Evolutionary conservation across 2,329 filamentous ascomycete genomes (phyloP), one percentile per base, ranked within the genome.

Genomic region (Zasmidium citrigriseum): DNA sequence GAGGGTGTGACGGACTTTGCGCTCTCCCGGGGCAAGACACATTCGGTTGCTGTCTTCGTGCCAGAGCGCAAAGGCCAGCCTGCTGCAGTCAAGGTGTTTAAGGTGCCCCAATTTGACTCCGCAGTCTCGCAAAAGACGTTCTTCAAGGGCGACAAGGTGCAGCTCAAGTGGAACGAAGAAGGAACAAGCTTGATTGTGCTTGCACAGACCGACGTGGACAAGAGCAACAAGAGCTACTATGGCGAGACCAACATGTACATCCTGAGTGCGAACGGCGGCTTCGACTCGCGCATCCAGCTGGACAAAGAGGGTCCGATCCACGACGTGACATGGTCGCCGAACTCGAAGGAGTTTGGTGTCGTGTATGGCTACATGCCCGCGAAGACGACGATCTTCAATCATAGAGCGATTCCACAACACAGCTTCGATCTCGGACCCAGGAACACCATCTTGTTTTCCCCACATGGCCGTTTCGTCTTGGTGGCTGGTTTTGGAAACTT

Each of bases 351-450:
- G 76, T 99, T 99, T 71, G 93, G 92, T 72, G 95, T 99, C 27
- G 88, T 97, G 16, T 99, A 99, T 73, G 95, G 95, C 61, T 98
- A 91, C 77, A 98, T 97, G 92, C 95, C 95, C n/a, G 91, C 95
- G 56, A 98, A 98, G 83, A 95, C 93, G 2, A 97, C 93, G 67
- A 95, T 99, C 67, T 99, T 98, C 85, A 97, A 97, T 76, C 86
- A 89, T 69, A 88, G 91, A 63, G 95, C 90, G 62, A 84, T 92
- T 59, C 82, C 89, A 20, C 89, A 89, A 58, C 91, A 97, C 77
- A 90, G 84, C 59, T 97, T 99, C 77, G 86, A 91, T 52, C 83
- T 97, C 54, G 89, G 82, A 2, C 95, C 95, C 12, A 89, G 95
- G 70, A 99, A 99, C 78, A 98, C 93, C 52, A 95, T 98, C 71